These are phyloP conservation scores for Dothideomycetidae sp. DNA, from an alignment of 2,329 filamentous ascomycete genomes.

Conservation along the genomic window DNA sequence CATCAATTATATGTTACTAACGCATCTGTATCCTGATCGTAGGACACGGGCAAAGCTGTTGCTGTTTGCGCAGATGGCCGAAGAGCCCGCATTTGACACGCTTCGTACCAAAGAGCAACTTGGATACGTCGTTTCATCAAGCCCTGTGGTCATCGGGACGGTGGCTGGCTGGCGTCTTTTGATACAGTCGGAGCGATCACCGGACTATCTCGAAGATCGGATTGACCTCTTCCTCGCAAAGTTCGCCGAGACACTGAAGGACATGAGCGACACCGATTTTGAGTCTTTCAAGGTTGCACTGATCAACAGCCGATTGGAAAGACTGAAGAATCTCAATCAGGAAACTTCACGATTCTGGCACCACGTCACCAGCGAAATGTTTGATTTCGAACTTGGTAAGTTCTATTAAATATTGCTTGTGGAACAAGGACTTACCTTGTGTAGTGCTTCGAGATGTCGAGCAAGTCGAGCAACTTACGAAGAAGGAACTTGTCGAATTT, in stretches of 20 bases:
- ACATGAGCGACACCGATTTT: slow-evolving; percentile 74
- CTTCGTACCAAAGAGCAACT: slow-evolving; percentile 93
- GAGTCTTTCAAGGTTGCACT: slow-evolving; percentile 83
- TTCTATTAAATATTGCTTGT: slow-evolving; percentile 12
- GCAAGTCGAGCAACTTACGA: slow-evolving; percentile 58
- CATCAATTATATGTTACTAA: slow-evolving; percentile 34
- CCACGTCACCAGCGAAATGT: slow-evolving; percentile 72
- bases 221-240: slow-evolving; percentile 70
- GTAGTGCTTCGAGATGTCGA: slow-evolving; percentile 62
- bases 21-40: slow-evolving; percentile 43
- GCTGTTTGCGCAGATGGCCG: slow-evolving; percentile 75
- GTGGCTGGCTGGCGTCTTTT: slow-evolving; percentile 70
- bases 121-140: slow-evolving; percentile 89
- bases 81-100: slow-evolving; percentile 89
- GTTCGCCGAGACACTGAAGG: slow-evolving; percentile 50
- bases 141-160: slow-evolving; percentile 57
- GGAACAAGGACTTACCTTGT: slow-evolving; percentile 9
- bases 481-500: slow-evolving; percentile 66
- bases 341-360: slow-evolving; percentile 74
- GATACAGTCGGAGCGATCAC: slow-evolving; percentile 81
- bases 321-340: slow-evolving; percentile 78
- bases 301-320: slow-evolving; percentile 75
- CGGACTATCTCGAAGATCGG: slow-evolving; percentile 69
- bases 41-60: slow-evolving; percentile 59
- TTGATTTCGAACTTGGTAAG: slow-evolving; percentile 77